phyloP scores from a whole-genome alignment of 2,329 filamentous ascomycete genomes.

The Hirsutella minnesotensis region DNA sequence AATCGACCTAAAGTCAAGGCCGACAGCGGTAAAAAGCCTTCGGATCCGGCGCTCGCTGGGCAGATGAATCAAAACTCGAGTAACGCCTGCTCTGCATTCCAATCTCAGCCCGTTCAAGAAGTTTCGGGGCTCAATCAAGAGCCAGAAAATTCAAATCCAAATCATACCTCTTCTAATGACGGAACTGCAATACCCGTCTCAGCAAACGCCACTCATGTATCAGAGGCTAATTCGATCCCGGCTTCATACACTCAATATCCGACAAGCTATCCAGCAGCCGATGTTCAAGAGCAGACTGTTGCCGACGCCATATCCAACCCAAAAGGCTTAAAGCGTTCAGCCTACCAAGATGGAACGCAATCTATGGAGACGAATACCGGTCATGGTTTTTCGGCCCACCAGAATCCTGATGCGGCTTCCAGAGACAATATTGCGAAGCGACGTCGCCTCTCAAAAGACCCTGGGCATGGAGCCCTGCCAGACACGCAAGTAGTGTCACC shows the following conservation, averaged over 20 bases:
- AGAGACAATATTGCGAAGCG: slow-evolving; percentile 11
- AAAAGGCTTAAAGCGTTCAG: neutral
- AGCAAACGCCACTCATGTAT: neutral
- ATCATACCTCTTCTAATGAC: too few relatives aligned
- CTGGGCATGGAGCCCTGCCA: slow-evolving; percentile 5
- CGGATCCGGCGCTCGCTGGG: neutral
- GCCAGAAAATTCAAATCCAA: neutral
- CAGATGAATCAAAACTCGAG: neutral
- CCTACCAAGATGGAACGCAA: slow-evolving; percentile 1
- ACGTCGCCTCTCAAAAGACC: slow-evolving; percentile 13
- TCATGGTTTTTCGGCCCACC: slow-evolving; percentile 1
- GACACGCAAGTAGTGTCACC: slow-evolving; percentile 4
- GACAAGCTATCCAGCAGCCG: too few relatives aligned
- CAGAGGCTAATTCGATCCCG: neutral
- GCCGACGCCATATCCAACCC: neutral
- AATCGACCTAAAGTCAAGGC: slow-evolving; percentile 23
- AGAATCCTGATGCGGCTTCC: slow-evolving; percentile 3
- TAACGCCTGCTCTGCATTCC: slow-evolving; percentile 2
- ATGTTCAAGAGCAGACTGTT: too few relatives aligned
- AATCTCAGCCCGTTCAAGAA: neutral
- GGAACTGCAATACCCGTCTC: neutral
- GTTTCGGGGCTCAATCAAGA: neutral
- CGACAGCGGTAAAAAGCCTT: slow-evolving; percentile 2
- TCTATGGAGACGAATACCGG: neutral
- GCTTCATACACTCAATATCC: too few relatives aligned